Conservation (phyloP, 2,329 filamentous ascomycete genomes). For the Plenodomus tracheiphilus region DNA sequence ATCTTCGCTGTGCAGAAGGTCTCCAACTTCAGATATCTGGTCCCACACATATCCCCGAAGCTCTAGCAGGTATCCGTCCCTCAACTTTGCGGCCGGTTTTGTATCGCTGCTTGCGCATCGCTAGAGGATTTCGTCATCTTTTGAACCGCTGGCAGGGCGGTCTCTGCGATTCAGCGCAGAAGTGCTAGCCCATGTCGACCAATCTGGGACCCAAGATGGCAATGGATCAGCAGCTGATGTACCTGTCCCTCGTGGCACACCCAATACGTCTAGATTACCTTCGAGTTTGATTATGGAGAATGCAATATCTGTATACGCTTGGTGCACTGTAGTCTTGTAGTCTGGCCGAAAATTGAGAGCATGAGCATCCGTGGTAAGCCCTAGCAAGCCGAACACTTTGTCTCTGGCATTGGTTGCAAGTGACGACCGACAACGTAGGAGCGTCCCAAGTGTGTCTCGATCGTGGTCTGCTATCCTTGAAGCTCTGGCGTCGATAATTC, state of each 20-base stretch:
- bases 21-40: background rate
- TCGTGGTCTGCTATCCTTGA: background rate
- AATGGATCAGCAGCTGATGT: background rate
- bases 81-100: background rate
- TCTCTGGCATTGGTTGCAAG: slow-evolving; percentile 15
- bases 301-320: background rate
- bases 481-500: background rate
- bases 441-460: slow-evolving; percentile 5
- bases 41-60: background rate
- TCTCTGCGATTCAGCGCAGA: background rate
- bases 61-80: background rate
- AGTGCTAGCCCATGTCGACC: slow-evolving; percentile 1
- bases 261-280: background rate
- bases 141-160: background rate
- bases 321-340: background rate
- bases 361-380: slow-evolving; percentile 4
- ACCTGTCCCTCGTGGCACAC: background rate
- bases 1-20: slow-evolving; percentile 3
- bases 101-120: background rate
- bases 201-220: slow-evolving; percentile 1
- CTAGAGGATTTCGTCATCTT: background rate
- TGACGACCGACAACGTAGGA: slow-evolving; percentile 10
- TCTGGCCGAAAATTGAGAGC: slow-evolving; percentile 8
- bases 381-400: slow-evolving; percentile 18
- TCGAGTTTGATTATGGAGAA: background rate